These are phyloP conservation scores for Penicillium olsonii DNA, from an alignment of 2,329 filamentous ascomycete species.

Conservation along the genomic window DNA sequence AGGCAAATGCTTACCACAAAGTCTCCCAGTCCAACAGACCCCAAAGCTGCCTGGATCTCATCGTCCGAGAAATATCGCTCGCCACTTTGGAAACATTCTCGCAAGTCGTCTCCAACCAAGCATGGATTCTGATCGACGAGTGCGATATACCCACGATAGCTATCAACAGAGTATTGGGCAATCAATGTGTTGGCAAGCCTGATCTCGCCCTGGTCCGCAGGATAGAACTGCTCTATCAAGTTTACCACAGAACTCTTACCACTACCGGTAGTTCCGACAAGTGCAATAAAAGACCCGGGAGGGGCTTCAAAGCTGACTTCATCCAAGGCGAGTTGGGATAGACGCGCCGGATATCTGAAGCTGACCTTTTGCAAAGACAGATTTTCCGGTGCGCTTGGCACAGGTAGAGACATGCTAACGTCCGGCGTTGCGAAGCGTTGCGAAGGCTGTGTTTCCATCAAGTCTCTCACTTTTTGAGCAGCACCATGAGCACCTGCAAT, in stretches of 20 bases:
- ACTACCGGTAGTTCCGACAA: constrained; percentile 89
- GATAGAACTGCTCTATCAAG: constrained; percentile 90
- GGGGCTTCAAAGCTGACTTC: constrained; percentile 28
- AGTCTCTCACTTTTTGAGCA: no score
- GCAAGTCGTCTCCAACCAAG: no score
- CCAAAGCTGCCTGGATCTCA: constrained; percentile 67
- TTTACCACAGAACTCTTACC: constrained; percentile 94
- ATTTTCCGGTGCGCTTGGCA: no score
- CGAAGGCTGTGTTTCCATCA: no score
- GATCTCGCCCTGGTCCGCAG: constrained; percentile 76
- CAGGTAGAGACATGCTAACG: no score
- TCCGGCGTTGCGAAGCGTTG: no score
- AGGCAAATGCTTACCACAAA: no score
- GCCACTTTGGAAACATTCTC: no score
- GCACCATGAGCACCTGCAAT: no score
- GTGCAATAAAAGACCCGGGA: constrained; percentile 57
- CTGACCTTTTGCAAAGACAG: constrained; percentile 47
- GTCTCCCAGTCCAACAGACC: no score
- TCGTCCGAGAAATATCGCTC: constrained; percentile 77
- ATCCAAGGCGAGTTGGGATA: constrained; percentile 14
- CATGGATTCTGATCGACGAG: constrained; percentile 91
- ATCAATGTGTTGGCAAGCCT: constrained; percentile 83
- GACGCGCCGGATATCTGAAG: constrained; percentile 29
- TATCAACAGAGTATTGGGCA: constrained; percentile 74
- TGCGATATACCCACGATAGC: constrained; percentile 81